Percentiles rank a stretch among this genome's conserved stretches.
Conservation (phyloP, 83 land plant species). For the Thuja plicata region DNA sequence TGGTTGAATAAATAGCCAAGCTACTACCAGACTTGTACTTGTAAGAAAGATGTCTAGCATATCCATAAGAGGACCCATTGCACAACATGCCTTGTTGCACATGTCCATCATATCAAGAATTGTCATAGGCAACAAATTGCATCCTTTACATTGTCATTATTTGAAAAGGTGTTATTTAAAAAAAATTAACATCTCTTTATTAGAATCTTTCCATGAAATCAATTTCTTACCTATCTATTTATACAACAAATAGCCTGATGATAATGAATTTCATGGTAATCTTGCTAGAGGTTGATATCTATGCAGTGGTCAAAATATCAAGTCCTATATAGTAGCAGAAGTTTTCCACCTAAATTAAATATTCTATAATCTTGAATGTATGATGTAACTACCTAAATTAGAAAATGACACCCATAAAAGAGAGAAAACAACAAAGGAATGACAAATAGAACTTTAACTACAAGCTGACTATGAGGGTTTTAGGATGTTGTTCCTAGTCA, state of each 20-base stretch:
- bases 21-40: conserved; percentile 49
- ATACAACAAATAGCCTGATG: background rate
- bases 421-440: conserved; percentile 59
- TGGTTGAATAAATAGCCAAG: conserved; percentile 47
- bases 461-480: conserved; percentile 55
- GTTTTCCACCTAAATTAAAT: background rate
- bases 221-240: background rate
- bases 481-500: background rate
- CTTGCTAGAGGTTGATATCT: background rate
- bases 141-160: background rate
- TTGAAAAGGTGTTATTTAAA: background rate
- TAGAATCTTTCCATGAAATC: background rate
- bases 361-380: background rate
- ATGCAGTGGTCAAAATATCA: background rate
- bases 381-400: conserved; percentile 6
- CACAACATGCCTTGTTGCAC: conserved; percentile 24
- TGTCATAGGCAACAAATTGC: background rate
- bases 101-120: conserved; percentile 13
- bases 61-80: conserved; percentile 55
- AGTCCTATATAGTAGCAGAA: background rate
- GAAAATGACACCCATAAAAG: conserved; percentile 21
- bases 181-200: background rate
- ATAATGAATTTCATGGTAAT: background rate
- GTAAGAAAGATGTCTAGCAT: conserved; percentile 57
- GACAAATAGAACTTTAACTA: conserved; percentile 65